These are phyloP conservation scores for Solanum raphanifolium DNA, from an alignment of 257 asterid genomes.

Conservation along the genomic window DNA sequence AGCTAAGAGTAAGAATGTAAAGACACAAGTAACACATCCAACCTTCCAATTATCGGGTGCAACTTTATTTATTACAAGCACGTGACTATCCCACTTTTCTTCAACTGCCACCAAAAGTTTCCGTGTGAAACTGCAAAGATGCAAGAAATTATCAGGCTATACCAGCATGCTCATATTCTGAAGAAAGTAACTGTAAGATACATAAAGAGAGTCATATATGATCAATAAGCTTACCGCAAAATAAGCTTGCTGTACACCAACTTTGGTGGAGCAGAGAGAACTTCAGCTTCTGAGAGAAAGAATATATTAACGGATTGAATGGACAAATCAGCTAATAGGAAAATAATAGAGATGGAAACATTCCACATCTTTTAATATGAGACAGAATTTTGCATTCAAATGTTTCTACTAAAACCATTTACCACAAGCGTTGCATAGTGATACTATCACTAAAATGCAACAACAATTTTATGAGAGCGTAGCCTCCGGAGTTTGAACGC, in stretches of 20 bases:
- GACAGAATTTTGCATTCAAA: neutral
- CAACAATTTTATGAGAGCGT: neutral
- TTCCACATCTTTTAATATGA: neutral
- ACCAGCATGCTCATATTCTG: neutral
- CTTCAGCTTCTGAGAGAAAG: slow-evolving; percentile 60
- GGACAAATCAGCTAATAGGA: neutral
- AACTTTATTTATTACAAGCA: slow-evolving; percentile 57
- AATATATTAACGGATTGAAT: neutral
- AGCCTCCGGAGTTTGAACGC: neutral
- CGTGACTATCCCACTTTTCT: slow-evolving; percentile 79
- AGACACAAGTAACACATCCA: neutral
- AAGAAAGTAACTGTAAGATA: neutral
- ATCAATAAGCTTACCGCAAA: slow-evolving; percentile 45
- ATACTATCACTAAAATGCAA: neutral
- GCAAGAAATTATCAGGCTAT: slow-evolving; percentile 2
- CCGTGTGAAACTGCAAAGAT: slow-evolving; percentile 64
- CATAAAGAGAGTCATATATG: neutral
- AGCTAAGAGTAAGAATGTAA: neutral
- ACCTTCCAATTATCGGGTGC: slow-evolving; percentile 89
- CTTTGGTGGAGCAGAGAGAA: slow-evolving; percentile 94
- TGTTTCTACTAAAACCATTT: neutral
- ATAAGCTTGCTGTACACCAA: slow-evolving; percentile 91
- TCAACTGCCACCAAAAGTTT: slow-evolving; percentile 79
- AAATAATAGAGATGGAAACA: neutral
- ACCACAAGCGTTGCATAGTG: neutral